Percentiles rank a stretch among this genome's conserved stretches.
Conservation (phyloP, 2,329 filamentous ascomycete species). For the Boeremia lycopersici region DNA sequence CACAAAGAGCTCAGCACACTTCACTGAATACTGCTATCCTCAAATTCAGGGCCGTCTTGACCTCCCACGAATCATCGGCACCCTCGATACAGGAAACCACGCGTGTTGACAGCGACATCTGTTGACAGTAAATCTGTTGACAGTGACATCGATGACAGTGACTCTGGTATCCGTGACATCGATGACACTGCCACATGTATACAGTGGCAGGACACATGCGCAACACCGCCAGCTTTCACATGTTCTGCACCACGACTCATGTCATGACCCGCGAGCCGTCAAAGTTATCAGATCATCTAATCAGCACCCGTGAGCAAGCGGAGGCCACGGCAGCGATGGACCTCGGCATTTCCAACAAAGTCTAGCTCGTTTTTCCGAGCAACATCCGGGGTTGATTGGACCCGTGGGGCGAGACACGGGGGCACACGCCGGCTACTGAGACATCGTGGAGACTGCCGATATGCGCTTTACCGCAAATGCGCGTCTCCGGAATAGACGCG, state of each 20-base stretch:
- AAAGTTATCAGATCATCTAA: slow-evolving; percentile 12
- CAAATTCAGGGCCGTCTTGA: no score
- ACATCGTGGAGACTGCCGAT: slow-evolving; percentile 12
- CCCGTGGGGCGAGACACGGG: slow-evolving; percentile 11
- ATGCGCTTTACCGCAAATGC: slow-evolving; percentile 11
- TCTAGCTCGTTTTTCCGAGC: not conserved
- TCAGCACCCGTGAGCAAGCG: slow-evolving; percentile 8
- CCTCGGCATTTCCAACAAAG: slow-evolving; percentile 3
- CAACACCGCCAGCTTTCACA: not conserved
- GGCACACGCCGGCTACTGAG: slow-evolving; percentile 5
- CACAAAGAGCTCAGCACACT: no score
- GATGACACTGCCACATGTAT: no score
- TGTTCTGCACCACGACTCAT: not conserved
- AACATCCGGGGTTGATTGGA: slow-evolving; percentile 10
- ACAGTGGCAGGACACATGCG: not conserved
- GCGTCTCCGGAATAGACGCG: slow-evolving; percentile 13
- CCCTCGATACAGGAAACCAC: no score
- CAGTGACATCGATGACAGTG: no score
- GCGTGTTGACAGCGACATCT: no score
- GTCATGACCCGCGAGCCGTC: not conserved
- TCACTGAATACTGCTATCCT: no score
- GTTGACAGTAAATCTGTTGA: no score
- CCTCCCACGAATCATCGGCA: no score
- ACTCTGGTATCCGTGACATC: no score
- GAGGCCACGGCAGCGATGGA: not conserved